Base-by-base conservation (phyloP, 257 asterid species). In the Agastache rugosa region DNA sequence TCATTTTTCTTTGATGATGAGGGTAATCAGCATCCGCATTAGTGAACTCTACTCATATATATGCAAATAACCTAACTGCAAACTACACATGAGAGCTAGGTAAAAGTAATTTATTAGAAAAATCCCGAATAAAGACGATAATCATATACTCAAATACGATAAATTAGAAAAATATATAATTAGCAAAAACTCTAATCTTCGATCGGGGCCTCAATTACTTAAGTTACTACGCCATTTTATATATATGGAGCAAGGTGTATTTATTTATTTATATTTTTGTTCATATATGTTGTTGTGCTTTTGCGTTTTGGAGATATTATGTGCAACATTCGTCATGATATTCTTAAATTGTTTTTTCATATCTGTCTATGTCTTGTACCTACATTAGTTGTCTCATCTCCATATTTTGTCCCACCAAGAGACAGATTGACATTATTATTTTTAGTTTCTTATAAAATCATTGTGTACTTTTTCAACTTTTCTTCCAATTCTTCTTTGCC, bases 221-320 rank as follows among this genome's bases (percentile, higher is more conserved):
- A 31, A 31, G 37, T 31, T 5, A 31, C 37, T 31, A 2, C 5
- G 37, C 37, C 37, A 31, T 31, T 31, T 31, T 31, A 31, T 31
- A 35, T n/a, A 34, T 31, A 35, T 34, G 67, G 9, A 62, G 25
- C 9, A 3, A 61, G n/a, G 1, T 29, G 23, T 5, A 47, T 6
- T 19, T 19, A 31, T 51, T 51, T 70, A n/a, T 29, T 27, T 48
- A 8, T 45, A 22, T n/a, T 68, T 31, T 6, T 9, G 22, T 27
- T 56, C 1, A 9, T 39, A 53, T 71, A 29, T 55, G 9, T 53
- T 34, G 15, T 10, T 39, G 68, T 58, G 68, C 6, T 41, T 71
- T 71, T 71, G 55, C 34, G n/a, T 71, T 71, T 41, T 71, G 67
- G 67, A 71, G 16, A 54, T 53, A 23, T 71, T 71, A 48, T 71